phyloP scores from a whole-genome alignment of 2,329 filamentous ascomycete species.

The Ceratocystis papillata region DNA sequence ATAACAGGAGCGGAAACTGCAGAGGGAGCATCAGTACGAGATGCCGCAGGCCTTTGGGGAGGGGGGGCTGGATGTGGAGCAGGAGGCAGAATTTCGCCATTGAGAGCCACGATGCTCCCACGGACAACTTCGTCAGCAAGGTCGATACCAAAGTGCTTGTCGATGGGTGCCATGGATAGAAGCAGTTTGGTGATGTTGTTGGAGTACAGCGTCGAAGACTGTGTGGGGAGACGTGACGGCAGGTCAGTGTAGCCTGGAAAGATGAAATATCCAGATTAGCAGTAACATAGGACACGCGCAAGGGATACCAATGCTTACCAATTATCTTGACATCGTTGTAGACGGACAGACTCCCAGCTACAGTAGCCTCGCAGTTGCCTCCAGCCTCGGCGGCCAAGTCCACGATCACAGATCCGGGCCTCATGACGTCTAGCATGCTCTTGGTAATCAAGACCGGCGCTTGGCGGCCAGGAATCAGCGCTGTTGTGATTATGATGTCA shows the following conservation, averaged over 20 bases:
- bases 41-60: constrained; percentile 32
- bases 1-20: constrained; percentile 53
- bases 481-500: constrained; percentile 86
- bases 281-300: background rate
- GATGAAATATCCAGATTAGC: no score
- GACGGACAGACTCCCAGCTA: constrained; percentile 56
- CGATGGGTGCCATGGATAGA: constrained; percentile 66
- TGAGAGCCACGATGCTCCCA: constrained; percentile 69
- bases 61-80: constrained; percentile 56
- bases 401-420: constrained; percentile 77
- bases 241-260: constrained; percentile 66
- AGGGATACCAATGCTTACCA: constrained; percentile 39
- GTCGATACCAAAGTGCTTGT: constrained; percentile 71
- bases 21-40: constrained; percentile 32
- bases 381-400: constrained; percentile 81
- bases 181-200: constrained; percentile 90
- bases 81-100: constrained; percentile 64
- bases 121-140: constrained; percentile 76
- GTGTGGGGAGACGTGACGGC: constrained; percentile 74
- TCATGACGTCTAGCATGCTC: constrained; percentile 72
- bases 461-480: constrained; percentile 74
- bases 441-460: constrained; percentile 78
- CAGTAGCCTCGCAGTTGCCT: constrained; percentile 76
- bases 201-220: constrained; percentile 81
- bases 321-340: constrained; percentile 77